A percentile compares a stretch with the other conserved stretches of the same genome.
These are phyloP conservation scores for Coniochaeta hoffmannii DNA, from an alignment of 2,329 filamentous ascomycete species.

Conservation along the genomic window DNA sequence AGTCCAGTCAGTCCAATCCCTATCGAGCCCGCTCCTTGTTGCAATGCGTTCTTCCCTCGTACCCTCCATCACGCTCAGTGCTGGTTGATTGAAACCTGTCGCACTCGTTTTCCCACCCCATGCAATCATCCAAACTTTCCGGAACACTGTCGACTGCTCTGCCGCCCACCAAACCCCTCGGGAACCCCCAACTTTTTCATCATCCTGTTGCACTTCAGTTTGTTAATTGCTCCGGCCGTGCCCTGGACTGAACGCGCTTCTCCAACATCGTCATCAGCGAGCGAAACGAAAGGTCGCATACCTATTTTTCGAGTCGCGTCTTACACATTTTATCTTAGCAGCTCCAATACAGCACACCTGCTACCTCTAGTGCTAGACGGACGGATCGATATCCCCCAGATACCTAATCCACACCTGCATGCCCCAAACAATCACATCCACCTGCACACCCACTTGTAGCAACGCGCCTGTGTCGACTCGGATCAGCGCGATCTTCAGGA, in stretches of 20 bases:
- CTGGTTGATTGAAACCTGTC: neutral
- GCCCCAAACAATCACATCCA: conserved; percentile 10
- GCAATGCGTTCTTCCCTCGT: neutral
- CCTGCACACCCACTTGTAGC: conserved; percentile 13
- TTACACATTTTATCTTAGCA: neutral
- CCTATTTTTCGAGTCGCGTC: conserved; percentile 8
- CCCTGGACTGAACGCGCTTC: conserved; percentile 12
- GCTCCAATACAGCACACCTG: neutral
- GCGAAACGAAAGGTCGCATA: conserved; percentile 4
- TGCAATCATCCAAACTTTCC: neutral
- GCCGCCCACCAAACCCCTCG: neutral
- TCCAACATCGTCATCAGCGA: conserved; percentile 10
- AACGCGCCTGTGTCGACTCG: conserved; percentile 9
- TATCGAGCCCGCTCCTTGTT: neutral
- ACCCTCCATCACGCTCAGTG: neutral
- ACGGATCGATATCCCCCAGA: conserved; percentile 4
- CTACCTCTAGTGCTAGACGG: too few relatives aligned
- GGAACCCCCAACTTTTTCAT: conserved; percentile 17
- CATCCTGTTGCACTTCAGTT: conserved; percentile 13
- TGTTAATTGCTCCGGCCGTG: conserved; percentile 16
- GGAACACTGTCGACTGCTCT: neutral
- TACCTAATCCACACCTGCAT: conserved; percentile 11
- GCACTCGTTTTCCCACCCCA: neutral
- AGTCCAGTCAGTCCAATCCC: neutral
- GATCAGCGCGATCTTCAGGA: conserved; percentile 23